These are phyloP conservation scores for Emmonsiellopsis sp. DNA, from an alignment of 2,329 filamentous ascomycete genomes.

Conservation along the genomic window DNA sequence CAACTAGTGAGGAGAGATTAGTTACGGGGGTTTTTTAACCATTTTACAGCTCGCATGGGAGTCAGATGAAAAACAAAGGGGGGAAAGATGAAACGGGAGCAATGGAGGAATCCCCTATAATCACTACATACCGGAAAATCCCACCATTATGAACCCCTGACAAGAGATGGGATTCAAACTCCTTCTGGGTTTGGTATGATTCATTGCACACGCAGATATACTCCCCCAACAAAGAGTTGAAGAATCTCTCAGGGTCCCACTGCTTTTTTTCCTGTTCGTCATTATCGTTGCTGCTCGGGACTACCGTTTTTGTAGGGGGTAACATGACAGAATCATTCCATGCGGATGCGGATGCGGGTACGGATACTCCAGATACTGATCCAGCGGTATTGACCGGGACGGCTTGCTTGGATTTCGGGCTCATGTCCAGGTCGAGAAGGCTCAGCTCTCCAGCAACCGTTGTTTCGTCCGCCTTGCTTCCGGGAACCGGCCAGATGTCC, in stretches of 20 bases:
- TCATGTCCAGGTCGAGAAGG: conserved; percentile 8
- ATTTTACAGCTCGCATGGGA: conserved; percentile 1
- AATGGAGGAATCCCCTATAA: background rate
- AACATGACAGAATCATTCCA: too few species aligned
- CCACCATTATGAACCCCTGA: conserved; percentile 16
- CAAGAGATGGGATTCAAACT: conserved; percentile 26
- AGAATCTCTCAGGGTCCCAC: conserved; percentile 24
- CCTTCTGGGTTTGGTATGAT: conserved; percentile 15
- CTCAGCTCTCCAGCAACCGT: conserved; percentile 7
- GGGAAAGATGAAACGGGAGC: background rate
- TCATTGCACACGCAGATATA: conserved; percentile 28
- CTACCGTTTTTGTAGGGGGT: too few species aligned
- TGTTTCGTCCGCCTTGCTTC: background rate
- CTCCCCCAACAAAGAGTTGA: conserved; percentile 18
- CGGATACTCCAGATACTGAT: background rate
- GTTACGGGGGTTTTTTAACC: conserved; percentile 1
- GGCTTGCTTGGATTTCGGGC: background rate
- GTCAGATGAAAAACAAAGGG: background rate
- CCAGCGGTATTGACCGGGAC: background rate
- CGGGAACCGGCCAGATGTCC: conserved; percentile 18
- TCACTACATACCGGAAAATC: conserved; percentile 13
- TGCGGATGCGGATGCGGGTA: too few species aligned
- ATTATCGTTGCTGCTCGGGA: background rate
- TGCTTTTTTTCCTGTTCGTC: background rate
- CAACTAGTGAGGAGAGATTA: conserved; percentile 18